A percentile compares a stretch with the other conserved stretches of the same genome.
These are phyloP conservation scores for Trichoderma oligosporum DNA, from an alignment of 2,329 filamentous ascomycete species.

Conservation along the genomic window DNA sequence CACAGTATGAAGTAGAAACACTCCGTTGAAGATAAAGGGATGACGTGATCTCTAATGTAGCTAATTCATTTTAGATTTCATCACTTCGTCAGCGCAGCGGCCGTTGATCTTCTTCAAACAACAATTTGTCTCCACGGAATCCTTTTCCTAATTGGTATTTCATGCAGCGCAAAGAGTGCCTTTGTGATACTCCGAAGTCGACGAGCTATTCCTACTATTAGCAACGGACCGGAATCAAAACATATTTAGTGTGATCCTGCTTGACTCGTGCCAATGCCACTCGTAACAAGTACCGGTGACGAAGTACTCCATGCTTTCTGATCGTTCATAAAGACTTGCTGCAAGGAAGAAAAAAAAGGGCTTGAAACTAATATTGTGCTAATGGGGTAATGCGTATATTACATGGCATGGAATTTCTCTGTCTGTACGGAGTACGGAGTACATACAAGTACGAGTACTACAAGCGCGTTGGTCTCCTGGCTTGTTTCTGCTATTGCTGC, in stretches of 20 bases:
- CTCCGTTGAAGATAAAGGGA: neutral
- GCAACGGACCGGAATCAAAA: conserved; percentile 13
- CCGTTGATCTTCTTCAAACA: conserved; percentile 1
- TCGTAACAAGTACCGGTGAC: neutral
- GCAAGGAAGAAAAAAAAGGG: neutral
- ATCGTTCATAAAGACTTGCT: neutral
- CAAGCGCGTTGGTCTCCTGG: neutral
- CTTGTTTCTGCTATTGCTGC: neutral
- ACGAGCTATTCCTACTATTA: neutral
- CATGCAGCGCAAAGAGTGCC: conserved; percentile 3
- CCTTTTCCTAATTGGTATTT: conserved; percentile 10
- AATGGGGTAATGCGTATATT: neutral
- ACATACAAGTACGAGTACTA: too few relatives aligned
- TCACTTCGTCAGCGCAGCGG: neutral
- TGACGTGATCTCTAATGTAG: conserved; percentile 12
- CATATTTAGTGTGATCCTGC: conserved; percentile 10
- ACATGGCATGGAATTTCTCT: neutral
- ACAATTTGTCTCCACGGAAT: conserved; percentile 1
- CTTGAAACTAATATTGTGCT: neutral
- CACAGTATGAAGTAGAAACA: conserved; percentile 11
- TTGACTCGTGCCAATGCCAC: conserved; percentile 11
- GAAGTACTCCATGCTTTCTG: neutral
- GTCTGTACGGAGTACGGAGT: too few relatives aligned
- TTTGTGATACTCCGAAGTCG: conserved; percentile 12
- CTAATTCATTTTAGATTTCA: too few relatives aligned